Percentiles rank a stretch among this genome's conserved stretches.
These are phyloP conservation scores for Ganoderma meredithae DNA, from an alignment of 1,284 basidiomycete species.

Conservation along the genomic window DNA sequence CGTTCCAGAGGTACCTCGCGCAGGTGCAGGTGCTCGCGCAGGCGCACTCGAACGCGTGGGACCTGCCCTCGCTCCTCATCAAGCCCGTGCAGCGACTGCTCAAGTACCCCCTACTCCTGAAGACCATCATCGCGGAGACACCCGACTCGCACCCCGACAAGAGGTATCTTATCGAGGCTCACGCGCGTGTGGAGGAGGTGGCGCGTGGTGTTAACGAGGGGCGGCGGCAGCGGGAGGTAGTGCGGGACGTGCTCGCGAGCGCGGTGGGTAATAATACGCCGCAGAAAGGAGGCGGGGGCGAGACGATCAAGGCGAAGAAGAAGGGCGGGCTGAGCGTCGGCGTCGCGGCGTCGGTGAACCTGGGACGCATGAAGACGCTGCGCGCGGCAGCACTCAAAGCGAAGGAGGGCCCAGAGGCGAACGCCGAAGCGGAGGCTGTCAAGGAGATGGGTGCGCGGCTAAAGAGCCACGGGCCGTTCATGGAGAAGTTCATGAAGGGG, in stretches of 20 bases:
- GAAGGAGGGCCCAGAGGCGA: conserved; percentile 46
- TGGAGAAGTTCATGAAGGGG: conserved; percentile 65
- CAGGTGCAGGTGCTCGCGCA: conserved; percentile 76
- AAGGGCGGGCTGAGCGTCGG: conserved; percentile 45
- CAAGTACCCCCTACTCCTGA: conserved; percentile 90
- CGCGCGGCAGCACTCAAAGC: conserved; percentile 41
- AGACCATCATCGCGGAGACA: conserved; percentile 82
- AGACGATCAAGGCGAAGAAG: conserved; percentile 51
- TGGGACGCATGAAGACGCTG: conserved; percentile 65
- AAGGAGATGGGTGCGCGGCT: conserved; percentile 62
- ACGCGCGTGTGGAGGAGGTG: conserved; percentile 75
- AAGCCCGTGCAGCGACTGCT: conserved; percentile 90
- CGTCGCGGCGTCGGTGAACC: conserved; percentile 62
- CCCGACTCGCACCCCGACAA: conserved; percentile 81
- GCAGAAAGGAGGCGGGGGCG: conserved; percentile 35
- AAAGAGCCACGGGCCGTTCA: conserved; percentile 52
- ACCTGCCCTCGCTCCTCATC: conserved; percentile 90
- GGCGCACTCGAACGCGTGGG: conserved; percentile 89
- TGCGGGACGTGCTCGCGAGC: conserved; percentile 68
- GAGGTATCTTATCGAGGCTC: conserved; percentile 68
- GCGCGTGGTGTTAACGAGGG: conserved; percentile 90
- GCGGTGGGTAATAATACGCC: conserved; percentile 20
- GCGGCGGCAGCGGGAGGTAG: conserved; percentile 84
- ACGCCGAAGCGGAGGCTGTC: conserved; percentile 64
- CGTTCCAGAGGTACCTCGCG: conserved; percentile 70